phyloP scores from a whole-genome alignment of 306 rosid species.

The Fragaria nilgerrensis region DNA sequence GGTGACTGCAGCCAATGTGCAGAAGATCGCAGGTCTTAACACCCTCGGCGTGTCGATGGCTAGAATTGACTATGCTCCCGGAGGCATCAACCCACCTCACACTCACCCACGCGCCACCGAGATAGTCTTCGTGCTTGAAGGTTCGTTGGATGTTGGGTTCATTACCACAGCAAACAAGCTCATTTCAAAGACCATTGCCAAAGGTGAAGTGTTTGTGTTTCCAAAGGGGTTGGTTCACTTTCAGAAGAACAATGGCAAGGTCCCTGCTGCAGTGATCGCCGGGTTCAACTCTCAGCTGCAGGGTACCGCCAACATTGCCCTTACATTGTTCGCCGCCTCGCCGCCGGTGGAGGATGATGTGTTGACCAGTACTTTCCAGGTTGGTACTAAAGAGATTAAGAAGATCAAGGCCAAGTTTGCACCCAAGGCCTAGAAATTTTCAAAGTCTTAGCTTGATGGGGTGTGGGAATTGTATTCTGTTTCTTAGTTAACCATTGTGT shows the following conservation, averaged over 20 bases:
- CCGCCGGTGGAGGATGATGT: constrained; percentile 73
- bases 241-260: constrained; percentile 71
- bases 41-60: constrained; percentile 79
- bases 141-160: constrained; percentile 75
- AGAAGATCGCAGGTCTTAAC: constrained; percentile 78
- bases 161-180: constrained; percentile 62
- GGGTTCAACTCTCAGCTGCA: constrained; percentile 86
- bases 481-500: not conserved
- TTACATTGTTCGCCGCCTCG: constrained; percentile 56
- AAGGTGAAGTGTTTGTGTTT: constrained; percentile 78
- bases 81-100: constrained; percentile 94
- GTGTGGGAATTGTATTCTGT: constrained; percentile 6
- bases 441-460: not conserved
- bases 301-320: constrained; percentile 60
- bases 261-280: constrained; percentile 56
- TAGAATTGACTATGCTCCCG: constrained; percentile 79
- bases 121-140: constrained; percentile 68
- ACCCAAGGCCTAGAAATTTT: constrained; percentile 41
- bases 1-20: constrained; percentile 70
- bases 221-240: constrained; percentile 78
- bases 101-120: constrained; percentile 95
- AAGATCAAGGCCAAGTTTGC: constrained; percentile 70
- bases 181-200: constrained; percentile 55
- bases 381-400: constrained; percentile 55
- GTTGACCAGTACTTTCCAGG: constrained; percentile 55